These are phyloP conservation scores for Papilionanthe hybrid DNA, from an alignment of 116 monocot genomes.

Conservation along the genomic window DNA sequence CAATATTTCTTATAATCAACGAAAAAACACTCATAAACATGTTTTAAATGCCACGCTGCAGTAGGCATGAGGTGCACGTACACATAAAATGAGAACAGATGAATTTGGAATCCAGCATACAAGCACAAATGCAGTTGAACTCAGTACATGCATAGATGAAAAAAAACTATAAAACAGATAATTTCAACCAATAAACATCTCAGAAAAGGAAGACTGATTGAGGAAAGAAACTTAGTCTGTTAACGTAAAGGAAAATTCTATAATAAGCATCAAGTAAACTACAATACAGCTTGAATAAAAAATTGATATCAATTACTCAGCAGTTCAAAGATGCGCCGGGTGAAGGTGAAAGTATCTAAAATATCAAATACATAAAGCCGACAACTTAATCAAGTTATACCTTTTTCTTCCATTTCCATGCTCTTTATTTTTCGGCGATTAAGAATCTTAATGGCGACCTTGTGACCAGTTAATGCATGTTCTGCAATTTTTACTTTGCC, in stretches of 20 bases:
- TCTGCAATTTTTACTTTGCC: conserved; percentile 77
- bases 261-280: not conserved
- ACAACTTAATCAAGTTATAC: conserved; percentile 18
- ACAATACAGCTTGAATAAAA: not conserved
- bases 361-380: not conserved
- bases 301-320: not conserved
- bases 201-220: not conserved
- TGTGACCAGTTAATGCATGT: conserved; percentile 66
- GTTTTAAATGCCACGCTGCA: not conserved
- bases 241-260: not conserved
- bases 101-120: conserved; percentile 1
- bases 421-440: conserved; percentile 64
- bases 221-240: not conserved
- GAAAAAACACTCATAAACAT: not conserved
- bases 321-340: not conserved
- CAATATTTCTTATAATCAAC: not conserved
- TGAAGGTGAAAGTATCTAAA: not conserved
- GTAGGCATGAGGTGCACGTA: not conserved
- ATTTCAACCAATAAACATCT: not conserved
- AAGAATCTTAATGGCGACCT: conserved; percentile 79
- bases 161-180: conserved; percentile 1
- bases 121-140: not conserved
- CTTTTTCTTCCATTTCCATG: conserved; percentile 92
- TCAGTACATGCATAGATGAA: not conserved
- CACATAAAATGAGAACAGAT: not conserved